These are phyloP conservation scores for Berberis thunbergii DNA, from an alignment of 164 flowering plant genomes.

Conservation along the genomic window DNA sequence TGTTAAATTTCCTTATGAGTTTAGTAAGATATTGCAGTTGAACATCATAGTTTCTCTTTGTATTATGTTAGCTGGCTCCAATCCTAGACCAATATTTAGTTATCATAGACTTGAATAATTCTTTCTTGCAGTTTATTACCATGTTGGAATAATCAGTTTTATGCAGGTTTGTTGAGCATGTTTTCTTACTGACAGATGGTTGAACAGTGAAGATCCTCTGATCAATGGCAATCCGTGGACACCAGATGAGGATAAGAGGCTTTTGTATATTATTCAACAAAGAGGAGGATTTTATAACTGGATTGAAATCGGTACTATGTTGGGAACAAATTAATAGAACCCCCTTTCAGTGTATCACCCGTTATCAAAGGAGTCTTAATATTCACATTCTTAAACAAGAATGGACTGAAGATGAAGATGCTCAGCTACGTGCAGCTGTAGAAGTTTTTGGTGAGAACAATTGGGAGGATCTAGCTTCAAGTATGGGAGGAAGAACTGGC, in stretches of 20 bases:
- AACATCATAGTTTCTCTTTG: no score
- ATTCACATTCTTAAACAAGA: slow-evolving; percentile 54
- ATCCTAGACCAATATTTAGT: no score
- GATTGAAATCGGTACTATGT: slow-evolving; percentile 51
- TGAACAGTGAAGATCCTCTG: slow-evolving; percentile 76
- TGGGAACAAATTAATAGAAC: slow-evolving; percentile 79
- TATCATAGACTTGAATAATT: no score
- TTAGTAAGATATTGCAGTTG: no score
- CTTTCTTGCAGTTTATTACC: no score
- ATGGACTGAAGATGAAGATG: slow-evolving; percentile 89
- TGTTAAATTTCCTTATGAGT: no score
- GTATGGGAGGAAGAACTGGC: slow-evolving; percentile 65
- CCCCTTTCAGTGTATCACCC: slow-evolving; percentile 79
- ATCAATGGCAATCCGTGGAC: slow-evolving; percentile 63
- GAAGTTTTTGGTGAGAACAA: slow-evolving; percentile 62
- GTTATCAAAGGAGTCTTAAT: slow-evolving; percentile 90
- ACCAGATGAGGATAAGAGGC: slow-evolving; percentile 58
- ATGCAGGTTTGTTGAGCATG: neutral
- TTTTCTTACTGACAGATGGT: slow-evolving; percentile 47
- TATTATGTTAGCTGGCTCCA: no score
- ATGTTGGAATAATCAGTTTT: no score
- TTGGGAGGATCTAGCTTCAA: slow-evolving; percentile 83
- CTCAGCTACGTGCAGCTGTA: slow-evolving; percentile 63
- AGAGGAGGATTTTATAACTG: slow-evolving; percentile 54
- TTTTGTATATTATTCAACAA: slow-evolving; percentile 45